A percentile compares a stretch with the other conserved stretches of the same genome.
Conservation (phyloP, 75 land plant genomes). For the Selaginella tamariscina region DNA sequence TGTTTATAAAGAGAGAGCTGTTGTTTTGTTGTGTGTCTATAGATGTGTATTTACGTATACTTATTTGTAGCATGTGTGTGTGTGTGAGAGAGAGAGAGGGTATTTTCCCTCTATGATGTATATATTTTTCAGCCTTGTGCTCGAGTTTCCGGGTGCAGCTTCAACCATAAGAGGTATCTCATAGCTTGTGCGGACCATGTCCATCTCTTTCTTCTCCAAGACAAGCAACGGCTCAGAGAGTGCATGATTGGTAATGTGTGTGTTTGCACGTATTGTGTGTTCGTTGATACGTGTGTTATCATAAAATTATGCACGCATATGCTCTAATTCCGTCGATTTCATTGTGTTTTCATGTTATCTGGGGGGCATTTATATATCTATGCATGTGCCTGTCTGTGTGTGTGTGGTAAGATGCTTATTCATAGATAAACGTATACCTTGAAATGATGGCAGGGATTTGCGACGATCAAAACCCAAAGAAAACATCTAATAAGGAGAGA, state of each 20-base stretch:
- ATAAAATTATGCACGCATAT: too few species aligned
- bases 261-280: too few species aligned
- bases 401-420: too few species aligned
- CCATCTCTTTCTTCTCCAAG: slow-evolving; percentile 20
- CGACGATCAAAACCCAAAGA: not conserved
- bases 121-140: slow-evolving; percentile 65
- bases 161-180: slow-evolving; percentile 87
- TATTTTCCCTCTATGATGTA: slow-evolving; percentile 15
- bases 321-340: too few species aligned
- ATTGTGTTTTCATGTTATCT: too few species aligned
- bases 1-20: not conserved
- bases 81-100: not conserved
- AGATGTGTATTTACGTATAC: not conserved
- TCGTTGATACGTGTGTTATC: too few species aligned
- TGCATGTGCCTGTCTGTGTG: too few species aligned
- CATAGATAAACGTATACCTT: too few species aligned
- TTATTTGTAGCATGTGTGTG: not conserved
- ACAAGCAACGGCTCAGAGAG: not conserved
- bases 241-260: too few species aligned
- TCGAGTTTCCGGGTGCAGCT: slow-evolving; percentile 69
- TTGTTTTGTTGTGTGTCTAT: not conserved
- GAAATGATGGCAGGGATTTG: too few species aligned
- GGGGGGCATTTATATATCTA: too few species aligned
- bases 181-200: slow-evolving; percentile 58
- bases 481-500: slow-evolving; percentile 48